phyloP scores from a whole-genome alignment of 225 moss, liverwort and hornwort species.

The Lunularia cruciata region DNA sequence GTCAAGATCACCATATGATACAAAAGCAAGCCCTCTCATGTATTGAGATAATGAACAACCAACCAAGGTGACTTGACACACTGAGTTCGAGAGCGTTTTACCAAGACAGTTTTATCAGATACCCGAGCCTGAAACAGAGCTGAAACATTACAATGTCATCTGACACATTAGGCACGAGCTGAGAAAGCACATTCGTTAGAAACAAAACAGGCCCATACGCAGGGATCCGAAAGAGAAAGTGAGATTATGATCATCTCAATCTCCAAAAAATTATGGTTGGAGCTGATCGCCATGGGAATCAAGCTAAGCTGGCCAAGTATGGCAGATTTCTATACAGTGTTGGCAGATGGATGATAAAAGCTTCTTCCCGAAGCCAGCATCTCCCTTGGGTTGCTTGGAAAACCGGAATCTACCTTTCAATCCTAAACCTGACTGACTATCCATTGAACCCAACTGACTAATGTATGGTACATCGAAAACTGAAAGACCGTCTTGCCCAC shows the following conservation, averaged over 20 bases:
- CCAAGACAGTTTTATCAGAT: neutral
- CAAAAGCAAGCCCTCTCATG: too few species aligned
- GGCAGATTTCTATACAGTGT: conserved; percentile 44
- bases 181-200: neutral
- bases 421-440: conserved; percentile 39
- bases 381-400: conserved; percentile 27
- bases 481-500: conserved; percentile 19
- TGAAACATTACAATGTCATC: conserved; percentile 1
- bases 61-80: too few species aligned
- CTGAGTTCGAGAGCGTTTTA: neutral
- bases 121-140: conserved; percentile 3
- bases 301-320: conserved; percentile 29
- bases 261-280: conserved; percentile 13
- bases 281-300: conserved; percentile 20
- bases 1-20: too few species aligned
- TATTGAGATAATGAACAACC: too few species aligned
- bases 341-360: conserved; percentile 26
- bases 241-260: neutral
- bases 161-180: neutral
- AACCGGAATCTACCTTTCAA: conserved; percentile 20
- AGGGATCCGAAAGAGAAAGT: neutral
- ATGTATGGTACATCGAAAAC: conserved; percentile 40
- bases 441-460: conserved; percentile 30
- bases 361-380: conserved; percentile 6
- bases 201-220: conserved; percentile 4